Evolutionary conservation across 2,329 filamentous ascomycete species (phyloP).

Genomic region (Neofusicoccum parvum): DNA sequence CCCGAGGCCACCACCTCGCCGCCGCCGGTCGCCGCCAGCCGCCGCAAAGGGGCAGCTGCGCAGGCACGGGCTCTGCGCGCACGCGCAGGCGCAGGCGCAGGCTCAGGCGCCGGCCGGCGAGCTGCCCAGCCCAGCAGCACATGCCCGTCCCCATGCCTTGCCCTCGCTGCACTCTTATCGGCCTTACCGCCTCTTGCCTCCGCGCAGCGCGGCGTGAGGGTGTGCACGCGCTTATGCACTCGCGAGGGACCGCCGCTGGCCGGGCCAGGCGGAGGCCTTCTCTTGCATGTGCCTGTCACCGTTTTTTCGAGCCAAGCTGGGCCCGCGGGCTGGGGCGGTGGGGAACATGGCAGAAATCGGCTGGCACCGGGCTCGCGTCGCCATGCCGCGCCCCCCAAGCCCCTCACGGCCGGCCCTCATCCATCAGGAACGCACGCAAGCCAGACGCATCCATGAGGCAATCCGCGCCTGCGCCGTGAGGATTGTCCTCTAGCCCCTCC

Average conservation of each 20-base stretch:
- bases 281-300: slow-evolving; percentile 18
- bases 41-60: slow-evolving; percentile 18
- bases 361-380: neutral
- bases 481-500: slow-evolving; percentile 3
- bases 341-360: slow-evolving; percentile 15
- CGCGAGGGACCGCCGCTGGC: neutral
- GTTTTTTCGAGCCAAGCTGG: slow-evolving; percentile 3
- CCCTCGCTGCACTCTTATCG: slow-evolving; percentile 4
- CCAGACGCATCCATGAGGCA: slow-evolving; percentile 8
- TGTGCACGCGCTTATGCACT: slow-evolving; percentile 18
- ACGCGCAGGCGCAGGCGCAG: no score
- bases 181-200: slow-evolving; percentile 15
- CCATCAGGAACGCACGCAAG: slow-evolving; percentile 6
- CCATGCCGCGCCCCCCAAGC: neutral
- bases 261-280: slow-evolving; percentile 14
- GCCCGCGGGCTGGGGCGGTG: neutral
- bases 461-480: neutral
- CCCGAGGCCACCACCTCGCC: neutral
- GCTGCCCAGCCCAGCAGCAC: neutral
- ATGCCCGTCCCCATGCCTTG: neutral
- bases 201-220: neutral
- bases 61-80: neutral
- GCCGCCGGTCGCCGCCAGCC: neutral
- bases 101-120: no score
- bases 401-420: neutral